phyloP scores from a whole-genome alignment of 768 basidiomycete genomes.

The Pleurotus tuber-regium region DNA sequence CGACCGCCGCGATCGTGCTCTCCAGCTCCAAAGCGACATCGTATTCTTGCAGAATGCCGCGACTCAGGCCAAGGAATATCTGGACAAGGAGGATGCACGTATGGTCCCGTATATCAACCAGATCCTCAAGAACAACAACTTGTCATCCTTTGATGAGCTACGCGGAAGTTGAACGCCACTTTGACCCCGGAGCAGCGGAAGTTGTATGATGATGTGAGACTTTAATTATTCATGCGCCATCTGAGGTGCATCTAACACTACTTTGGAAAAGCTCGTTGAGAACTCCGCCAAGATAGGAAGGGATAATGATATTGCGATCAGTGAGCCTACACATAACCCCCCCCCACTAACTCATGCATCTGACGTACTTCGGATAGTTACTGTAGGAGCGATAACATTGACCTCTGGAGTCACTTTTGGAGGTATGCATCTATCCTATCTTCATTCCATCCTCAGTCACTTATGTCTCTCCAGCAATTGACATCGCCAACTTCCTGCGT shows the following conservation, averaged over 20 bases:
- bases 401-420: neutral
- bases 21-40: slow-evolving; percentile 8
- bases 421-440: neutral
- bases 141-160: slow-evolving; percentile 4
- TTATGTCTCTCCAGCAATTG: neutral
- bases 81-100: slow-evolving; percentile 3
- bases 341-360: neutral
- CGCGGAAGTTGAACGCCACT: slow-evolving; percentile 1
- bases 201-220: slow-evolving; percentile 1
- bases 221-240: neutral
- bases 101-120: slow-evolving; percentile 6
- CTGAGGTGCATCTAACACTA: neutral
- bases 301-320: neutral
- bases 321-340: too few relatives aligned
- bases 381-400: neutral
- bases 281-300: neutral
- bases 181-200: slow-evolving; percentile 2
- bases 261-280: neutral
- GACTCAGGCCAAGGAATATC: neutral
- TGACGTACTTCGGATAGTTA: neutral
- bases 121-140: neutral
- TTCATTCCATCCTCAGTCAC: too few relatives aligned
- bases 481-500: neutral
- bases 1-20: slow-evolving; percentile 1
- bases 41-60: neutral